Conservation (phyloP, 2,329 filamentous ascomycete species). For the Hypoxylon sp. region DNA sequence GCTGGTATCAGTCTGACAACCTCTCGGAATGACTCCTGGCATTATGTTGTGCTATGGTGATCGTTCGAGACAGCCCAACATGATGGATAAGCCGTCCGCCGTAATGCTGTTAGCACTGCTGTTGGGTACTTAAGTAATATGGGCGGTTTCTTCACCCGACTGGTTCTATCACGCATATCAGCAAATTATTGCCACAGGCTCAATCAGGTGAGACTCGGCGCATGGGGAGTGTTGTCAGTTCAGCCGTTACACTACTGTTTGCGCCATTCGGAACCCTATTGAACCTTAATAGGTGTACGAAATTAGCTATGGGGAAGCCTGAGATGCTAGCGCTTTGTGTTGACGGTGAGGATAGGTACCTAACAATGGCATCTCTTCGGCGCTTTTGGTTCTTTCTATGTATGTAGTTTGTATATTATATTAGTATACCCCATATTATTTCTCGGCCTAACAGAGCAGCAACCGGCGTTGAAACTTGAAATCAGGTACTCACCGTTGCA, state of each 20-base stretch:
- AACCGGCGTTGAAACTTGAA: constrained; percentile 21
- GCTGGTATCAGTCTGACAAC: constrained; percentile 8
- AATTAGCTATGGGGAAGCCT: constrained; percentile 34
- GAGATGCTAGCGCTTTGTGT: constrained; percentile 19
- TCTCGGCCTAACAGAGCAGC: constrained; percentile 9
- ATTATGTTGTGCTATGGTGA: constrained; percentile 7
- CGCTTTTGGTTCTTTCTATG: constrained; percentile 9
- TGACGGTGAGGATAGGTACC: constrained; percentile 9
- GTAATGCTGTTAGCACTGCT: neutral
- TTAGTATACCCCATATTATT: constrained; percentile 6
- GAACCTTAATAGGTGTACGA: constrained; percentile 28
- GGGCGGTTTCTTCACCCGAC: neutral
- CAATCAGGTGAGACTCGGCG: neutral
- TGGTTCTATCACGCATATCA: constrained; percentile 2
- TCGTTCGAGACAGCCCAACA: neutral
- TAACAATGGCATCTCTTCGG: constrained; percentile 5
- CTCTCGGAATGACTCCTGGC: neutral
- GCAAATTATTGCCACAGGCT: constrained; percentile 2
- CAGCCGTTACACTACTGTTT: constrained; percentile 23
- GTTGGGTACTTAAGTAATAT: neutral
- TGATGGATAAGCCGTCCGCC: neutral
- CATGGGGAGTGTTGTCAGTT: constrained; percentile 4
- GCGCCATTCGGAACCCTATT: constrained; percentile 26
- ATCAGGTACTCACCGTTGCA: constrained; percentile 20
- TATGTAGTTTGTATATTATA: constrained; percentile 18